These are phyloP conservation scores for Penicillium sp. DNA, from an alignment of 2,329 filamentous ascomycete genomes.

Conservation along the genomic window DNA sequence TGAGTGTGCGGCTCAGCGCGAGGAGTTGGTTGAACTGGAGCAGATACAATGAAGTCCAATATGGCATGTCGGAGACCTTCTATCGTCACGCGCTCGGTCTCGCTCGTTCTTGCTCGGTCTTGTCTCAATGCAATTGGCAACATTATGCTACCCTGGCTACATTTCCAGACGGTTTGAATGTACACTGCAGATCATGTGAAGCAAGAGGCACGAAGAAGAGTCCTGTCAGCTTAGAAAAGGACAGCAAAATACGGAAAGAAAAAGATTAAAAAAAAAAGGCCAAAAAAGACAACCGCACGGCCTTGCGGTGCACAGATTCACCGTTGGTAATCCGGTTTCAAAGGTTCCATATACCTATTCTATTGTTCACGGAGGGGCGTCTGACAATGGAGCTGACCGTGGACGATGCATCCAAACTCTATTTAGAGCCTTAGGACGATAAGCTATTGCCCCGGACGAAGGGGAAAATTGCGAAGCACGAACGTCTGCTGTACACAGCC, in stretches of 20 bases:
- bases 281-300: background rate
- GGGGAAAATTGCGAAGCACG: background rate
- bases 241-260: background rate
- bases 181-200: background rate
- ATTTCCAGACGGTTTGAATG: background rate
- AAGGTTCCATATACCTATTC: background rate
- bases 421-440: constrained; percentile 5
- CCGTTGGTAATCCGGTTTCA: background rate
- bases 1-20: background rate
- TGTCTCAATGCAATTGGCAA: background rate
- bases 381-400: background rate
- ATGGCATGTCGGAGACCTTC: background rate
- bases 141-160: background rate
- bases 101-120: no score
- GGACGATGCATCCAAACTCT: constrained; percentile 10
- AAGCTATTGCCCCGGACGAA: background rate
- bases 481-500: background rate
- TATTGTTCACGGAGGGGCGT: background rate
- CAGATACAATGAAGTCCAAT: background rate
- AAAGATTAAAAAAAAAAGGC: no score
- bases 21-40: background rate
- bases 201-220: background rate
- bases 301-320: background rate
- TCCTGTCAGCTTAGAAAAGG: background rate
- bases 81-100: background rate